Conservation (phyloP, 2,329 filamentous ascomycete species). For the Trichoderma sp. region DNA sequence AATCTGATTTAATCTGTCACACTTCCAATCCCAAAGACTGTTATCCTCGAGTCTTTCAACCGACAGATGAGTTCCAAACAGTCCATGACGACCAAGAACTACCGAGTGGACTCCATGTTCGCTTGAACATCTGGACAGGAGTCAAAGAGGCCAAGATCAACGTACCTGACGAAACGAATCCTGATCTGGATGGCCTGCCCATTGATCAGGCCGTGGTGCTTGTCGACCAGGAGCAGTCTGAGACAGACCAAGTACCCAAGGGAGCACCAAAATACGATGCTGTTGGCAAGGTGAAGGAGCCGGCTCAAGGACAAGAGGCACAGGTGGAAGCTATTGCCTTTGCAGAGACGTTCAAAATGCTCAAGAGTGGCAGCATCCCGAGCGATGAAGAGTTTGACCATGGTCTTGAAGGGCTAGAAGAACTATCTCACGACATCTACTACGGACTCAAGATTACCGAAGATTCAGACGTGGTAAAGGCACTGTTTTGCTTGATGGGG, state of each 20-base stretch:
- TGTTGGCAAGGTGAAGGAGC: constrained; percentile 59
- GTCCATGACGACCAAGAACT: constrained; percentile 66
- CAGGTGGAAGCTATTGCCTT: constrained; percentile 35
- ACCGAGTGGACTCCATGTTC: constrained; percentile 65
- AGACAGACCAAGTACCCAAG: constrained; percentile 43
- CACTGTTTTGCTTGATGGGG: constrained; percentile 59
- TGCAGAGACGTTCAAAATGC: constrained; percentile 43
- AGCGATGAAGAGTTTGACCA: constrained; percentile 45
- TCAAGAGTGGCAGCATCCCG: constrained; percentile 47
- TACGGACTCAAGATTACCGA: constrained; percentile 66
- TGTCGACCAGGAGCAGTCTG: constrained; percentile 50
- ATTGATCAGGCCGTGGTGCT: constrained; percentile 56
- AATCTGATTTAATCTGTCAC: constrained; percentile 62
- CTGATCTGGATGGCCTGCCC: constrained; percentile 52
- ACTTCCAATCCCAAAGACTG: constrained; percentile 61
- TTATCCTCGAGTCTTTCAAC: constrained; percentile 64
- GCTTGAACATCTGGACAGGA: constrained; percentile 65
- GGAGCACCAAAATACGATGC: constrained; percentile 60
- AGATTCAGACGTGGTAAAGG: constrained; percentile 53
- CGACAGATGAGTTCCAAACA: constrained; percentile 65
- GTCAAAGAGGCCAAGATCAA: constrained; percentile 67
- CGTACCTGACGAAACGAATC: constrained; percentile 54
- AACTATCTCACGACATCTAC: constrained; percentile 69
- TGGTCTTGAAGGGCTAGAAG: constrained; percentile 60
- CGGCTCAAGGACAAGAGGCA: constrained; percentile 34